A percentile compares a stretch with the other conserved stretches of the same genome.
Conservation (phyloP, 2,329 filamentous ascomycete genomes). For the Apiospora marii region DNA sequence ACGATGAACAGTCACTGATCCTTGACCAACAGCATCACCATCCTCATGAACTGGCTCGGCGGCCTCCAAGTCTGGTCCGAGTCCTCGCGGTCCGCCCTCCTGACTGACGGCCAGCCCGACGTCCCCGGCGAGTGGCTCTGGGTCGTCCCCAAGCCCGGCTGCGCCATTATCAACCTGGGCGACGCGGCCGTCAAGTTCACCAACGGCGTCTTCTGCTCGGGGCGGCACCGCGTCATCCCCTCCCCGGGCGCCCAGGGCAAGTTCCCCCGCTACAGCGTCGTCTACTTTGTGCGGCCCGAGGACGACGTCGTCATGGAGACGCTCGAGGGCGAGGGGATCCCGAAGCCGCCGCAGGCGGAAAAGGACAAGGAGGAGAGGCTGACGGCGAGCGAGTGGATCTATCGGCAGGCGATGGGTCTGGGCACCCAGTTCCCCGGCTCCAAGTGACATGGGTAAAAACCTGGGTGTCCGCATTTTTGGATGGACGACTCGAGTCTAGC, state of each 20-base stretch:
- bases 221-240: slow-evolving; percentile 46
- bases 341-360: slow-evolving; percentile 22
- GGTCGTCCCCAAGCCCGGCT: slow-evolving; percentile 45
- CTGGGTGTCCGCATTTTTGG: neutral
- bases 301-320: slow-evolving; percentile 41
- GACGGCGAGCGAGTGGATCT: slow-evolving; percentile 41
- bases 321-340: slow-evolving; percentile 35
- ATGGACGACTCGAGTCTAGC: neutral
- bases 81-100: slow-evolving; percentile 37
- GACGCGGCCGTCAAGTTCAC: slow-evolving; percentile 48
- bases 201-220: slow-evolving; percentile 43
- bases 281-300: slow-evolving; percentile 47
- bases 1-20: too few species aligned
- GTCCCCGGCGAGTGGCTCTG: slow-evolving; percentile 44
- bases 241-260: slow-evolving; percentile 41
- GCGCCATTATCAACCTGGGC: slow-evolving; percentile 49
- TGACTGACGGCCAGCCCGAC: slow-evolving; percentile 38
- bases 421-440: slow-evolving; percentile 29
- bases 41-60: slow-evolving; percentile 50
- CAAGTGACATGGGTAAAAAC: neutral
- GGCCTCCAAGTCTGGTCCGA: slow-evolving; percentile 47
- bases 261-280: slow-evolving; percentile 44
- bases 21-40: slow-evolving; percentile 44
- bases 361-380: slow-evolving; percentile 36
- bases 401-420: slow-evolving; percentile 34